Evolutionary conservation across 2,329 filamentous ascomycete genomes (phyloP).

Genomic region (Albophoma yamanashiensis): DNA sequence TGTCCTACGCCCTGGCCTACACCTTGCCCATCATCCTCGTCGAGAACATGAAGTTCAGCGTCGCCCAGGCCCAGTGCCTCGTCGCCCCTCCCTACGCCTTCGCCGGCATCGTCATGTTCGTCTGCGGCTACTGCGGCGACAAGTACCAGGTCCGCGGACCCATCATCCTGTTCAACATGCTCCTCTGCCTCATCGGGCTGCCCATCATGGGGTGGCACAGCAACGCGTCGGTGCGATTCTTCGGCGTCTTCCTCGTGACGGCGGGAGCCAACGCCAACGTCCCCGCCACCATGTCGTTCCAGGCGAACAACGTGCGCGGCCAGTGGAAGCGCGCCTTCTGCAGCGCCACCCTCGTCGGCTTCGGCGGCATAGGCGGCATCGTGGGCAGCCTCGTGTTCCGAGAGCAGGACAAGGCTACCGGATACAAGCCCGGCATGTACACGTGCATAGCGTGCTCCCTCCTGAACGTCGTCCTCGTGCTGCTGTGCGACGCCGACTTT

Average conservation of each 20-base stretch:
- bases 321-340: constrained; percentile 83
- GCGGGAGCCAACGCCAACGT: constrained; percentile 71
- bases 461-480: constrained; percentile 34
- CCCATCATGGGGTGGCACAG: constrained; percentile 60
- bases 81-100: constrained; percentile 60
- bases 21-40: constrained; percentile 68
- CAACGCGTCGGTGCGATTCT: constrained; percentile 50
- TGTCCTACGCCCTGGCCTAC: constrained; percentile 66
- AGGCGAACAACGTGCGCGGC: constrained; percentile 79
- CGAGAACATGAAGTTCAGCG: constrained; percentile 50
- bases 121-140: constrained; percentile 54
- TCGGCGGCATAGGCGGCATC: constrained; percentile 72
- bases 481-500: constrained; percentile 28
- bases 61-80: constrained; percentile 57
- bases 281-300: constrained; percentile 64
- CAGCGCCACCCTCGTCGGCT: constrained; percentile 64
- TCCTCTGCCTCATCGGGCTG: constrained; percentile 57
- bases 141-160: constrained; percentile 55
- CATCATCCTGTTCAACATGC: constrained; percentile 53
- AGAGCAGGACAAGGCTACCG: constrained; percentile 36
- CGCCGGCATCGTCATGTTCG: constrained; percentile 51
- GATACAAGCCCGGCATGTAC: constrained; percentile 44
- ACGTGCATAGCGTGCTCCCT: constrained; percentile 41
- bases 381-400: constrained; percentile 64
- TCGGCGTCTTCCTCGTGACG: constrained; percentile 66